These are phyloP conservation scores for Pestalotiopsis sp. DNA, from an alignment of 2,329 filamentous ascomycete species.

Conservation along the genomic window DNA sequence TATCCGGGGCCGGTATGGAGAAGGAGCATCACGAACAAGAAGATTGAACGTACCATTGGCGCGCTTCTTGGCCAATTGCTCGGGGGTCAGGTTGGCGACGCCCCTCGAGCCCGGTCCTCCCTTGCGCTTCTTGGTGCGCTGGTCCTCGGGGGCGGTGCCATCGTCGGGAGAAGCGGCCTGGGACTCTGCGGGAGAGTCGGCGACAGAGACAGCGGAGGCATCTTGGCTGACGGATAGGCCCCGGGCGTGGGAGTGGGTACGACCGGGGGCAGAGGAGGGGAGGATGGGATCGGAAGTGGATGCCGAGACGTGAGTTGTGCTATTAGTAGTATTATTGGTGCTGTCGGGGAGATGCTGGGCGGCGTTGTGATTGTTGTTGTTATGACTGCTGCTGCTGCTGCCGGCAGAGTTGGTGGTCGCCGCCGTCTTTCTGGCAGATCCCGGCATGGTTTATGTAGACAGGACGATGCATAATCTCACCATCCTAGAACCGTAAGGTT, in stretches of 20 bases:
- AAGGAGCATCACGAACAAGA: background rate
- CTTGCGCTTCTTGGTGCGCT: slow-evolving; percentile 48
- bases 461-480: slow-evolving; percentile 6
- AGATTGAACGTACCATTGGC: slow-evolving; percentile 49
- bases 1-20: background rate
- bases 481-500: background rate
- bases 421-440: slow-evolving; percentile 20
- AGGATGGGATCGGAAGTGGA: slow-evolving; percentile 12
- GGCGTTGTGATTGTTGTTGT: background rate
- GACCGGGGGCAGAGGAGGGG: slow-evolving; percentile 6
- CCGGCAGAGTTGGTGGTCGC: slow-evolving; percentile 18
- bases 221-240: slow-evolving; percentile 21
- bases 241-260: slow-evolving; percentile 23
- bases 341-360: background rate
- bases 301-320: background rate
- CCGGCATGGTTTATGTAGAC: slow-evolving; percentile 11
- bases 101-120: slow-evolving; percentile 47
- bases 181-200: slow-evolving; percentile 26
- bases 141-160: slow-evolving; percentile 23
- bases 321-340: background rate
- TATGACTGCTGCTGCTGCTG: background rate
- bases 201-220: slow-evolving; percentile 16
- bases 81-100: slow-evolving; percentile 69
- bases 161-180: slow-evolving; percentile 17
- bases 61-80: slow-evolving; percentile 71